A percentile compares a stretch with the other conserved stretches of the same genome.
phyloP scores from a whole-genome alignment of 306 rosid genomes.

The Lablab purpureus region DNA sequence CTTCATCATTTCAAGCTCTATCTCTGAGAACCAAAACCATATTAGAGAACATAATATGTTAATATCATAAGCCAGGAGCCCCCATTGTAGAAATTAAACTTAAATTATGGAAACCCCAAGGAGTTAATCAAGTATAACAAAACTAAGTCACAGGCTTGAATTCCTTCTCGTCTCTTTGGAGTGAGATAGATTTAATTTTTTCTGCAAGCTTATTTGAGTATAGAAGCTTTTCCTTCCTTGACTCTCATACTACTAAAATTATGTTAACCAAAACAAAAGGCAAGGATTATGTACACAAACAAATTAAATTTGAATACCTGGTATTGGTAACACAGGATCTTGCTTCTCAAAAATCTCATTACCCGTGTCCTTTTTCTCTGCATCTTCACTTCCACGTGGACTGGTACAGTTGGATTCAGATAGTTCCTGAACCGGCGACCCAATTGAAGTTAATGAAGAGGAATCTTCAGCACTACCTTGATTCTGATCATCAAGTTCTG shows the following conservation, averaged over 20 bases:
- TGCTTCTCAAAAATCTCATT: slow-evolving; percentile 48
- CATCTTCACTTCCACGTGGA: slow-evolving; percentile 43
- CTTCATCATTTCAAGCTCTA: slow-evolving; percentile 84
- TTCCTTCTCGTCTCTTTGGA: background rate
- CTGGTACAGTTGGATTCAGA: slow-evolving; percentile 48
- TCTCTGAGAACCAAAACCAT: slow-evolving; percentile 47
- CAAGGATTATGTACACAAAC: background rate
- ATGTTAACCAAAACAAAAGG: background rate
- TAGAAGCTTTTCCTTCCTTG: no score
- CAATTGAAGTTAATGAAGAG: slow-evolving; percentile 57
- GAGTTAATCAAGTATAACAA: background rate
- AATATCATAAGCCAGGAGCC: background rate
- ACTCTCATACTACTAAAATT: no score
- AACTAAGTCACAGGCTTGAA: background rate
- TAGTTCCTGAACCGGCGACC: slow-evolving; percentile 59
- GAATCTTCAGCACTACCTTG: slow-evolving; percentile 71
- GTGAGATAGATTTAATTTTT: background rate
- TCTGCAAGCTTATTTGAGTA: background rate
- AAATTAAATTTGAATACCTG: slow-evolving; percentile 62
- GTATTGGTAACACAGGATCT: slow-evolving; percentile 60
- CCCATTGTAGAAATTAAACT: background rate
- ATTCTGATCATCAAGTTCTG: slow-evolving; percentile 68
- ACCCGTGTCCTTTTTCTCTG: slow-evolving; percentile 46
- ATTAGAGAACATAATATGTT: background rate
- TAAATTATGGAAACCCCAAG: background rate